Base-by-base conservation (phyloP, 2,329 filamentous ascomycete species). In the Aspergillus vadensis region DNA sequence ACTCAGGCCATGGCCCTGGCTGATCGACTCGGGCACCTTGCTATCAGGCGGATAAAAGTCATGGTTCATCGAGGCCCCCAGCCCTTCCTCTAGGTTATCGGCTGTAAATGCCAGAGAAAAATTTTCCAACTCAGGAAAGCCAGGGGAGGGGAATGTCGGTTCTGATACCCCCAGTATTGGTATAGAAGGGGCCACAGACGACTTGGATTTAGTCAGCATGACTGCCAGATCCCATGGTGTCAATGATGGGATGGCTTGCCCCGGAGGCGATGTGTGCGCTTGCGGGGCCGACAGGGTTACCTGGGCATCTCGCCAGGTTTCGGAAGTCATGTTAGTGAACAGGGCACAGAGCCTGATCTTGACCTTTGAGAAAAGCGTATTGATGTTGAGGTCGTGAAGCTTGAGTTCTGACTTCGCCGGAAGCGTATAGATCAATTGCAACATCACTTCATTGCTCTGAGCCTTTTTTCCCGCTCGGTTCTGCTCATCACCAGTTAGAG, bases 261-360 rank as follows among this genome's bases (percentile, higher is more conserved):
- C 79, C 2, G 88, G 75, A 1, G 82, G 82, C 1, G 83, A 80
- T 56, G 85, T 86, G 5, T 80, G 81, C 3, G 86, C 83, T 67
- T 88, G 85, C 0, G 86, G 88, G 0, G 86, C 89, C 2, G 87
- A 89, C 5, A 90, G 80, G 0, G 81, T 82, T 39, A 90, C 74
- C 63, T 82, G 84, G 70, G 85, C 83, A 72, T 85, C 82, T 30
- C 77, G 78, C 87, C 87, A 90, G 0, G 82, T 85, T 74, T 90
- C 87, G 0, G 84, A 86, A 0, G 86, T 88, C 54, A 77, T 77
- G 73, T 90, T 90, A 59, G 80, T 82, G 55, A 89, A 82, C 64
- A 84, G 81, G 1, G 87, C 86, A 69, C 89, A 90, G 66, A 82
- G 82, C 14, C 12, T 36, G 4, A 89, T 77, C 4, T 75, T 75